Conservation (phyloP, 257 asterid species). For the Rehmannia glutinosa region DNA sequence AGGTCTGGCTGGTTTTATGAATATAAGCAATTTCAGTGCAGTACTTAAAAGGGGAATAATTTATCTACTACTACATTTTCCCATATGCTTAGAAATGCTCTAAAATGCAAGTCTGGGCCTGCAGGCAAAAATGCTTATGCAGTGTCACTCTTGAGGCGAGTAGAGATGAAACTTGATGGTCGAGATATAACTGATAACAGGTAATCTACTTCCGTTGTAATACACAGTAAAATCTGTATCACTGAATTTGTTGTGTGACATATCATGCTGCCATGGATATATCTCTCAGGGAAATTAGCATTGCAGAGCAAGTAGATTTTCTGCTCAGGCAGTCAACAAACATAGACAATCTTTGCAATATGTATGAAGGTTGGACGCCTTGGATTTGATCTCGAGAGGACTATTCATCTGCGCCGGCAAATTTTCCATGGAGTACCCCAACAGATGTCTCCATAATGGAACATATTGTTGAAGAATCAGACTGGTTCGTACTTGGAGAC, state of each 20-base stretch:
- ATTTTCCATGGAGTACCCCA: constrained; percentile 22
- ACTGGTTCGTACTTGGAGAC: constrained; percentile 16
- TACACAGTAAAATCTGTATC: background rate
- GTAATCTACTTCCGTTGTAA: constrained; percentile 36
- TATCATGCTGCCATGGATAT: background rate
- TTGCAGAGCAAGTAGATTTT: constrained; percentile 89
- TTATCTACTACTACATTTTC: background rate
- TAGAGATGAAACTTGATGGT: constrained; percentile 96
- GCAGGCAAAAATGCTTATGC: constrained; percentile 92
- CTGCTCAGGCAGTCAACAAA: constrained; percentile 90
- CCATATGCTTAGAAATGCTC: constrained; percentile 6
- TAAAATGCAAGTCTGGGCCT: constrained; percentile 18
- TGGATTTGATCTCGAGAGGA: constrained; percentile 67
- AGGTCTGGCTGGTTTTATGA: background rate
- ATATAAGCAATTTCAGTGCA: constrained; percentile 3
- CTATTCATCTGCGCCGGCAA: constrained; percentile 8
- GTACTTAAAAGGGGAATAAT: background rate
- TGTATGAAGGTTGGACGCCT: constrained; percentile 99
- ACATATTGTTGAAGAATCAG: constrained; percentile 16
- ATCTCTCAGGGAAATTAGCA: constrained; percentile 58
- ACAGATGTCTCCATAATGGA: constrained; percentile 22
- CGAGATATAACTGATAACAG: constrained; percentile 75
- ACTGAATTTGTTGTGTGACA: constrained; percentile 13
- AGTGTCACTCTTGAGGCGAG: constrained; percentile 68
- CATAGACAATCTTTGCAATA: constrained; percentile 88